phyloP scores from a whole-genome alignment of 768 basidiomycete genomes.

The Lactarius psammicola region DNA sequence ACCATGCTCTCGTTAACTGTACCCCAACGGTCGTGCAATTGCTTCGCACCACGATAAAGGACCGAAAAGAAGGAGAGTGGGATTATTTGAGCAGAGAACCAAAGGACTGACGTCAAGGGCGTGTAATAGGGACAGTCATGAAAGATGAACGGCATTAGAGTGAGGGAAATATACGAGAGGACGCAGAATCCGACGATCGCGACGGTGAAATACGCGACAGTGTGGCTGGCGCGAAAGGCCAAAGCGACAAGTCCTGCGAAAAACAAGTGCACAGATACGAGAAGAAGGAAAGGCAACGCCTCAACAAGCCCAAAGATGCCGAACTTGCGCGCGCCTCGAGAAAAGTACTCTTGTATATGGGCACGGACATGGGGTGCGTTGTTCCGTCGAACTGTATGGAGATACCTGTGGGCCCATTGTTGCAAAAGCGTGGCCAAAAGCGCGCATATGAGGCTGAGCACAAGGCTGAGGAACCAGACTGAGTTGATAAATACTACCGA shows the following conservation, averaged over 20 bases:
- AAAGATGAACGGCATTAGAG: slow-evolving; percentile 8
- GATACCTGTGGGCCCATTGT: slow-evolving; percentile 18
- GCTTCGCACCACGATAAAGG: not conserved
- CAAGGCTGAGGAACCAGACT: slow-evolving; percentile 7
- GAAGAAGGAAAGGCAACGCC: not conserved
- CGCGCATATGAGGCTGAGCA: too few species aligned
- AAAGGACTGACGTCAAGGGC: not conserved
- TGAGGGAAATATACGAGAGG: not conserved
- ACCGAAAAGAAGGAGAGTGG: not conserved
- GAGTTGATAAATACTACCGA: slow-evolving; percentile 9
- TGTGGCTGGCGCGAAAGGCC: slow-evolving; percentile 2
- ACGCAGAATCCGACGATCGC: not conserved
- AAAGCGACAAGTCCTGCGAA: slow-evolving; percentile 12
- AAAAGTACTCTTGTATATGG: not conserved
- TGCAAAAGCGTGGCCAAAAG: slow-evolving; percentile 12
- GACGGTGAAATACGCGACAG: slow-evolving; percentile 5
- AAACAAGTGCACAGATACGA: slow-evolving; percentile 10
- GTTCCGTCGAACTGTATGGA: slow-evolving; percentile 1
- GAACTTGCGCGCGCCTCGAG: not conserved
- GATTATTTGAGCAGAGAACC: not conserved
- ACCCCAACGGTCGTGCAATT: not conserved
- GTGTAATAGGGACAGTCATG: slow-evolving; percentile 21
- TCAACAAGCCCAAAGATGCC: not conserved
- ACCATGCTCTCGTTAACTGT: not conserved
- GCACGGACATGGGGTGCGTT: not conserved